Percentiles rank a stretch among this genome's conserved stretches.
These are phyloP conservation scores for Hypholoma fasciculare DNA, from an alignment of 768 basidiomycete species.

Conservation along the genomic window DNA sequence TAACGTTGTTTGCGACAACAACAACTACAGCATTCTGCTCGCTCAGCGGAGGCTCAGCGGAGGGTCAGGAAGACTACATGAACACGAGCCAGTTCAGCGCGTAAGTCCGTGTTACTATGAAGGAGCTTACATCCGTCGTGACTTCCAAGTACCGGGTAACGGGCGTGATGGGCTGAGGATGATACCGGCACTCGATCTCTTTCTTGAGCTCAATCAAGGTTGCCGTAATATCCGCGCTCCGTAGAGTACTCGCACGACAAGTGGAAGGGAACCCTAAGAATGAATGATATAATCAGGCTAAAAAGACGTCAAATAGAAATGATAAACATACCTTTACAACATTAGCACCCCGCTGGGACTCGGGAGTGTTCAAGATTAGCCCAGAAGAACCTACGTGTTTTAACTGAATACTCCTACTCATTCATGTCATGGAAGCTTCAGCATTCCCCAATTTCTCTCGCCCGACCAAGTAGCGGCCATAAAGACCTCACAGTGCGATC, in stretches of 20 bases:
- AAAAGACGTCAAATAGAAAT: not conserved
- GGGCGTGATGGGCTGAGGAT: slow-evolving; percentile 66
- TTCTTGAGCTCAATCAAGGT: slow-evolving; percentile 62
- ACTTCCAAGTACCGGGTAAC: slow-evolving; percentile 71
- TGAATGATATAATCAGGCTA: not conserved
- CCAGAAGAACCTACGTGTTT: too few relatives aligned
- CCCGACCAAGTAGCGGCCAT: too few relatives aligned
- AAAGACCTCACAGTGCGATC: too few relatives aligned
- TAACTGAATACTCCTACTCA: too few relatives aligned
- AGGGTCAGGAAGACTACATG: slow-evolving; percentile 38
- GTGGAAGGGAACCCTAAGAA: slow-evolving; percentile 50
- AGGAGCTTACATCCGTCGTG: slow-evolving; percentile 49
- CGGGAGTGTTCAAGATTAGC: too few relatives aligned
- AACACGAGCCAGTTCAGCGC: not conserved
- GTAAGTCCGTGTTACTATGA: not conserved
- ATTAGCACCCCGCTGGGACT: slow-evolving; percentile 22
- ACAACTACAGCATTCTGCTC: slow-evolving; percentile 21
- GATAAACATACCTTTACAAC: slow-evolving; percentile 41
- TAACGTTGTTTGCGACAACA: slow-evolving; percentile 65
- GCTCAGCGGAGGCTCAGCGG: slow-evolving; percentile 24
- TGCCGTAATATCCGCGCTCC: slow-evolving; percentile 73
- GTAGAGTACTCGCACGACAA: slow-evolving; percentile 53
- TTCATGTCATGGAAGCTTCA: too few relatives aligned
- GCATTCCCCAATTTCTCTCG: too few relatives aligned
- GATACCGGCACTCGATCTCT: slow-evolving; percentile 71